Evolutionary conservation across 805 yeast species (phyloP).

Genomic region (Barnettozyma siamensis): DNA sequence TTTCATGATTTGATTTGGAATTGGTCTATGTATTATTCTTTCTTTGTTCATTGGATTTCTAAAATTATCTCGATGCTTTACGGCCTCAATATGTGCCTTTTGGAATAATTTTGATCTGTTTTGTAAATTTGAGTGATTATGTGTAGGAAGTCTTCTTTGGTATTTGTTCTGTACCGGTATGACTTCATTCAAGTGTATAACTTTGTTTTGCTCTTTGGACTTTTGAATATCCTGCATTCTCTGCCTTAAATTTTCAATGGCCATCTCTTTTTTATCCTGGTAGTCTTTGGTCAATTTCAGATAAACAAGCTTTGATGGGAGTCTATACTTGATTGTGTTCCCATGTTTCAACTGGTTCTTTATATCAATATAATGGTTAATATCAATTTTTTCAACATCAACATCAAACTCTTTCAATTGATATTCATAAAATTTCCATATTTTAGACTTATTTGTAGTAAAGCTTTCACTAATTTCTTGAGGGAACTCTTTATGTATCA

Average conservation of each 20-base stretch:
- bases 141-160: background rate
- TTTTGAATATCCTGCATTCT: slow-evolving; percentile 25
- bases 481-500: slow-evolving; percentile 30
- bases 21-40: background rate
- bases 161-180: slow-evolving; percentile 13
- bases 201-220: slow-evolving; percentile 29
- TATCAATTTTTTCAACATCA: slow-evolving; percentile 9
- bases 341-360: slow-evolving; percentile 5
- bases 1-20: background rate
- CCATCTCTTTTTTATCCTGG: slow-evolving; percentile 28
- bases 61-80: slow-evolving; percentile 15
- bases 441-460: slow-evolving; percentile 19
- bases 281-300: slow-evolving; percentile 29
- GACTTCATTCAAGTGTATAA: slow-evolving; percentile 20
- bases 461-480: slow-evolving; percentile 28
- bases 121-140: background rate
- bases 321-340: slow-evolving; percentile 22
- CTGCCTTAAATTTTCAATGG: slow-evolving; percentile 30
- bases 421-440: slow-evolving; percentile 16
- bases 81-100: slow-evolving; percentile 21
- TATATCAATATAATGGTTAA: slow-evolving; percentile 15
- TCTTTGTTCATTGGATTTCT: slow-evolving; percentile 14
- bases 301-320: slow-evolving; percentile 32
- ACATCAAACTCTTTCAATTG: slow-evolving; percentile 15
- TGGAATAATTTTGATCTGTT: slow-evolving; percentile 22